Conservation (phyloP, 805 yeast species). For the Zygoascus biomembranicola region DNA sequence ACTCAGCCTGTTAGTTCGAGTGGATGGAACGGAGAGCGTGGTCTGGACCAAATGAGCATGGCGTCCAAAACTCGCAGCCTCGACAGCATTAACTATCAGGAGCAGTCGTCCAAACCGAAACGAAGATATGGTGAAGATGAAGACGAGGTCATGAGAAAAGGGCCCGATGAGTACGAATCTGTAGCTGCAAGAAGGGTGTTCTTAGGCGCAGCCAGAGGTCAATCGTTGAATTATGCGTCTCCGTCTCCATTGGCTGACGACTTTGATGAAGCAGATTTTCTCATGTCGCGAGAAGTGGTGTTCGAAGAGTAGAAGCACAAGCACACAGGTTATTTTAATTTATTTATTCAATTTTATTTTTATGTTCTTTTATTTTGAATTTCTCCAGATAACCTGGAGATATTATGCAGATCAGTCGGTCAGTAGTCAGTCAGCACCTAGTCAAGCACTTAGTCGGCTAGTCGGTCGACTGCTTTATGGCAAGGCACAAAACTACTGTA, state of each 20-base stretch:
- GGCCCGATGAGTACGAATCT: slow-evolving; percentile 4
- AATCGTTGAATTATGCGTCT: slow-evolving; percentile 4
- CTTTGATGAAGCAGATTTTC: slow-evolving; percentile 25
- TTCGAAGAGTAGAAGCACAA: neutral
- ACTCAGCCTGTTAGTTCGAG: slow-evolving; percentile 4
- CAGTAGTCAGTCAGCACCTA: too few species aligned
- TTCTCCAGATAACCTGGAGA: too few species aligned
- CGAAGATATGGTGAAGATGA: slow-evolving; percentile 2
- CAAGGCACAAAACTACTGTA: slow-evolving; percentile 34
- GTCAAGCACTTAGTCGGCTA: too few species aligned
- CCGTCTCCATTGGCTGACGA: slow-evolving; percentile 15
- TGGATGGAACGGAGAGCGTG: neutral
- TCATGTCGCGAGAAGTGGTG: slow-evolving; percentile 11
- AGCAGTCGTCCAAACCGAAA: neutral
- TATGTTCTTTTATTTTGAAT: too few species aligned
- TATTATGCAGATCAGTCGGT: too few species aligned
- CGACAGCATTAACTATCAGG: neutral
- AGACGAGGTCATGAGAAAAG: neutral
- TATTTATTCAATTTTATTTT: neutral
- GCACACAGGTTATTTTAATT: neutral
- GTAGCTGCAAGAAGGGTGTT: neutral
- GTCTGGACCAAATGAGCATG: neutral
- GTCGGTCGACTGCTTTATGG: too few species aligned
- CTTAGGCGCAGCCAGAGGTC: neutral
- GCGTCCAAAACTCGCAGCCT: neutral